Conservation (phyloP, 495 filamentous ascomycete species). For the Venustampulla echinocandica region DNA sequence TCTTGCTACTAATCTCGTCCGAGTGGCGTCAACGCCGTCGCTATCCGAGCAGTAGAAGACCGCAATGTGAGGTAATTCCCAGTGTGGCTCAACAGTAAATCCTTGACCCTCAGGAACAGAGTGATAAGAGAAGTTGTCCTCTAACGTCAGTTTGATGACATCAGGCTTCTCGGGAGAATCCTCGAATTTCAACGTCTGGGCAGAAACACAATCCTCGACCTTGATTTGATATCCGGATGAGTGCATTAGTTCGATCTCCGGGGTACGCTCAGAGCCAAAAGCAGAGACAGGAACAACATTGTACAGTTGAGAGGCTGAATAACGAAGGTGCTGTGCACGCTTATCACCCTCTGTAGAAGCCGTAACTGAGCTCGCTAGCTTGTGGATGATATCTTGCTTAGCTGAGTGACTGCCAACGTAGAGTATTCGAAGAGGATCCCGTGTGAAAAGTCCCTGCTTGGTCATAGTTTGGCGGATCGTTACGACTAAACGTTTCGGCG, state of each 20-base stretch:
- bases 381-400: constrained; percentile 63
- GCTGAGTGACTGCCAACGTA: constrained; percentile 57
- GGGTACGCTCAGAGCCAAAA: constrained; percentile 54
- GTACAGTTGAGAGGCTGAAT: constrained; percentile 44
- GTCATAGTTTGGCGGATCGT: constrained; percentile 68
- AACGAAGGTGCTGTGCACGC: constrained; percentile 19
- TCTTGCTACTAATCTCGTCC: constrained; percentile 47
- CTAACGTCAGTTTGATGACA: constrained; percentile 47
- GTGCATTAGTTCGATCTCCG: constrained; percentile 68
- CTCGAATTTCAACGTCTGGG: constrained; percentile 34
- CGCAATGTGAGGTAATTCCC: constrained; percentile 63
- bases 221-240: constrained; percentile 57
- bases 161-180: constrained; percentile 21
- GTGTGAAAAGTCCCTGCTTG: constrained; percentile 48
- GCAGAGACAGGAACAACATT: constrained; percentile 68
- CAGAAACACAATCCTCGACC: constrained; percentile 61
- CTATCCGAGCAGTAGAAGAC: constrained; percentile 55
- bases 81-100: constrained; percentile 37
- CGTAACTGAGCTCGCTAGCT: constrained; percentile 58
- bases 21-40: constrained; percentile 38
- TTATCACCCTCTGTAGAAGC: constrained; percentile 28
- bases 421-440: constrained; percentile 60
- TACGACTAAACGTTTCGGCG: constrained; percentile 37
- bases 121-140: constrained; percentile 40
- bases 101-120: constrained; percentile 18